A percentile compares a stretch with the other conserved stretches of the same genome.
phyloP scores from a whole-genome alignment of 2,329 filamentous ascomycete species.

The Mollisia scopiformis region DNA sequence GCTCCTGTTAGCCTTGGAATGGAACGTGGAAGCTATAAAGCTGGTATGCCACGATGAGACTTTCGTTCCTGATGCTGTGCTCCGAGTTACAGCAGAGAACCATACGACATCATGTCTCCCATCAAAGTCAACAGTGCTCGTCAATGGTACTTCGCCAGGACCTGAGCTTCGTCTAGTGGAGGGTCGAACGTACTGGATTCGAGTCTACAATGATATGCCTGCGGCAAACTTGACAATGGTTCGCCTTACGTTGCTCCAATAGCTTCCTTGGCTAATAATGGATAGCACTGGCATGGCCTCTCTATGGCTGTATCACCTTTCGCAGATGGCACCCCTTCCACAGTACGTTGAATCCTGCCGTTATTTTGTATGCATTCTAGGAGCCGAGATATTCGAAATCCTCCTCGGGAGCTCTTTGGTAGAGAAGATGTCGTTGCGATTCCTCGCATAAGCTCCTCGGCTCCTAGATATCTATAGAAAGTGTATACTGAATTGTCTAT shows the following conservation, averaged over 20 bases:
- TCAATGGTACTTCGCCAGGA: slow-evolving; percentile 53
- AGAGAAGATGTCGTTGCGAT: too few species aligned
- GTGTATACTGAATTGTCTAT: too few species aligned
- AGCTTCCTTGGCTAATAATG: neutral
- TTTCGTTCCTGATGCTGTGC: slow-evolving; percentile 43
- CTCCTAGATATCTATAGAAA: too few species aligned
- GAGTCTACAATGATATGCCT: slow-evolving; percentile 56
- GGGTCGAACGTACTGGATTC: slow-evolving; percentile 51
- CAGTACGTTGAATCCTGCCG: too few species aligned
- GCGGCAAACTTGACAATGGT: slow-evolving; percentile 54
- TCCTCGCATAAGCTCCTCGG: too few species aligned
- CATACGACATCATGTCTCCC: slow-evolving; percentile 40
- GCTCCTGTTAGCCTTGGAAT: neutral
- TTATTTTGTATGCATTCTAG: too few species aligned
- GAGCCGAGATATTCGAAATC: too few species aligned
- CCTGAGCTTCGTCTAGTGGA: slow-evolving; percentile 46
- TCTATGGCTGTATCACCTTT: slow-evolving; percentile 51
- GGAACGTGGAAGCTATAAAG: neutral
- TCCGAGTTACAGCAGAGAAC: slow-evolving; percentile 43
- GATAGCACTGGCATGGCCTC: slow-evolving; percentile 59
- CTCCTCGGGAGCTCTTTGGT: too few species aligned
- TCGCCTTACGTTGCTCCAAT: slow-evolving; percentile 12
- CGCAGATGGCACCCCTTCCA: slow-evolving; percentile 55
- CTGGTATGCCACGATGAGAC: slow-evolving; percentile 22
- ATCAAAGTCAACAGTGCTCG: slow-evolving; percentile 42